Evolutionary conservation across 2,329 filamentous ascomycete species (phyloP).

Genomic region (Elsinoe ampelina): DNA sequence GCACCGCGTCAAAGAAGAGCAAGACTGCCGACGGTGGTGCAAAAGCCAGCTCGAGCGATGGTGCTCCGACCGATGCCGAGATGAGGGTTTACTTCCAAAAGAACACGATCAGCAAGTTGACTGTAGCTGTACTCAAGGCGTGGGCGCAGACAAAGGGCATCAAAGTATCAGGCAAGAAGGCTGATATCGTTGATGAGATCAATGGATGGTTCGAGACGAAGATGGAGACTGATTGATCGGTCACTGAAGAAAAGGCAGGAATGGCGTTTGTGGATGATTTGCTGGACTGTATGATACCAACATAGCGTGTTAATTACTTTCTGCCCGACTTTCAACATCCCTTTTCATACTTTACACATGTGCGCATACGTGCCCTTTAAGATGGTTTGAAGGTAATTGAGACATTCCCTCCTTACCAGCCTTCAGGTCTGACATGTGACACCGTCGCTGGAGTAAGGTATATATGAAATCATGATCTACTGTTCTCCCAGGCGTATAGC

Average conservation of each 20-base stretch:
- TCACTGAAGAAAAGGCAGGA: slow-evolving; percentile 12
- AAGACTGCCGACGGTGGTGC: slow-evolving; percentile 30
- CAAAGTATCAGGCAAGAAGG: slow-evolving; percentile 24
- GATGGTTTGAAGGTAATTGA: no score
- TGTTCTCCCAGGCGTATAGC: no score
- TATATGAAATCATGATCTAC: no score
- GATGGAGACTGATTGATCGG: slow-evolving; percentile 24
- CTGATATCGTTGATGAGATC: slow-evolving; percentile 27
- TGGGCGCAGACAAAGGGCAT: slow-evolving; percentile 24
- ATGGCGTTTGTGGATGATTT: not conserved
- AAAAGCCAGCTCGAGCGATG: slow-evolving; percentile 19
- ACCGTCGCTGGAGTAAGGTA: no score
- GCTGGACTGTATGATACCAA: slow-evolving; percentile 4
- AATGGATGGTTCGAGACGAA: slow-evolving; percentile 29
- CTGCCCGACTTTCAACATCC: no score
- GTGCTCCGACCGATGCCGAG: slow-evolving; percentile 33
- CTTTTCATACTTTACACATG: no score
- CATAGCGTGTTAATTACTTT: not conserved
- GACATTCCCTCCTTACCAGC: no score
- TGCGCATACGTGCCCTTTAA: no score
- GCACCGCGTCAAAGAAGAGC: slow-evolving; percentile 32
- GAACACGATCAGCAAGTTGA: slow-evolving; percentile 34
- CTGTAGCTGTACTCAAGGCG: slow-evolving; percentile 25
- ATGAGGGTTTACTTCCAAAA: slow-evolving; percentile 38
- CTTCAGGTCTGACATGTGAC: no score